Evolutionary conservation across 2,329 filamentous ascomycete species (phyloP).

Genomic region (Penicillium rolfsii): DNA sequence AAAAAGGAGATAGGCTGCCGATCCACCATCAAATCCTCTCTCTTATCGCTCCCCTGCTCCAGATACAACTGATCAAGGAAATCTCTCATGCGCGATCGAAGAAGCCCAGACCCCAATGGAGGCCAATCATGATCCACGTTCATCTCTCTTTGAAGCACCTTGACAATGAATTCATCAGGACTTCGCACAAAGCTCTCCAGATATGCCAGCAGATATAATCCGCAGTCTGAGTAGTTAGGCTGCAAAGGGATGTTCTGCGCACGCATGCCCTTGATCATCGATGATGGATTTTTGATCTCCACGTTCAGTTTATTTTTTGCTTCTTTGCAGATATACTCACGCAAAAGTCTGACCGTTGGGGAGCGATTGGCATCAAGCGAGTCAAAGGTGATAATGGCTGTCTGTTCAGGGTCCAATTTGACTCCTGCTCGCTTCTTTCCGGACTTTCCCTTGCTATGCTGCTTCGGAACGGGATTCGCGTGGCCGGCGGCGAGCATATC

Average conservation of each 20-base stretch:
- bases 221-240: slow-evolving; percentile 85
- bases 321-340: slow-evolving; percentile 76
- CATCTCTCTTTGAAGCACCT: slow-evolving; percentile 68
- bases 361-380: slow-evolving; percentile 72
- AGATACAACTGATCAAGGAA: slow-evolving; percentile 66
- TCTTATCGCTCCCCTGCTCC: slow-evolving; percentile 53
- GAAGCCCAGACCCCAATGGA: slow-evolving; percentile 56
- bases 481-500: background rate
- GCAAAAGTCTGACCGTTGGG: slow-evolving; percentile 68
- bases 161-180: slow-evolving; percentile 70
- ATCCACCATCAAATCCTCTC: slow-evolving; percentile 39
- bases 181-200: slow-evolving; percentile 77
- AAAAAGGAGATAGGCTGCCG: slow-evolving; percentile 38
- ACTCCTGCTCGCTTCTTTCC: slow-evolving; percentile 36
- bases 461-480: background rate
- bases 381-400: slow-evolving; percentile 83
- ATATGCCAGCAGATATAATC: slow-evolving; percentile 83
- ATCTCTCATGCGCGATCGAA: slow-evolving; percentile 68
- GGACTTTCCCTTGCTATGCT: slow-evolving; percentile 1
- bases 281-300: slow-evolving; percentile 50
- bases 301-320: slow-evolving; percentile 64
- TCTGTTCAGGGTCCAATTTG: slow-evolving; percentile 57
- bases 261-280: slow-evolving; percentile 63
- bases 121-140: slow-evolving; percentile 59
- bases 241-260: slow-evolving; percentile 78